phyloP scores from a whole-genome alignment of 2,329 filamentous ascomycete species.

The Stylonectria norvegica region DNA sequence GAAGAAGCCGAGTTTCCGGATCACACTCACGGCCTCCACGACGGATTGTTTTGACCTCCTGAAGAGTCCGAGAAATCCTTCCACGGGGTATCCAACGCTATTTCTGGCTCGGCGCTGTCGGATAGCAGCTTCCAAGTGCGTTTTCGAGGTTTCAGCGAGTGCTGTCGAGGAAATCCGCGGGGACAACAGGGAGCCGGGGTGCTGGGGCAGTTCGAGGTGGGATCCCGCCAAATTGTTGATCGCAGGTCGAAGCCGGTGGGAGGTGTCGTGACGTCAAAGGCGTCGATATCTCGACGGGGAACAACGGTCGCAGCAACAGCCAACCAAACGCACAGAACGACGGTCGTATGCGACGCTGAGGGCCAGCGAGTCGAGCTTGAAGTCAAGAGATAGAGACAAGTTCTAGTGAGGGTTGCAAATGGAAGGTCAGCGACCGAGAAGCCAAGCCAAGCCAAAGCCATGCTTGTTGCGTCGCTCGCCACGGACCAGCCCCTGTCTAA shows the following conservation, averaged over 20 bases:
- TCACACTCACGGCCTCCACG: conserved; percentile 11
- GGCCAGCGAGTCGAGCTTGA: not conserved
- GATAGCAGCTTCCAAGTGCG: too few relatives aligned
- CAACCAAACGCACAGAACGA: conserved; percentile 1
- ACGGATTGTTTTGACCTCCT: conserved; percentile 10
- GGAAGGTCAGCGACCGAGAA: too few relatives aligned
- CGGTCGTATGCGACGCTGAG: not conserved
- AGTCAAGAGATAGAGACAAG: not conserved
- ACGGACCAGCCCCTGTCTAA: too few relatives aligned
- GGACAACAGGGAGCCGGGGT: too few relatives aligned
- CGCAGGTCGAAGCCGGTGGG: conserved; percentile 4
- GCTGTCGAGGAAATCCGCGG: too few relatives aligned
- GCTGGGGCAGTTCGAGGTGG: conserved; percentile 4
- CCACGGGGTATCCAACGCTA: too few relatives aligned
- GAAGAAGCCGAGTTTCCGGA: conserved; percentile 21
- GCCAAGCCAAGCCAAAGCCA: too few relatives aligned
- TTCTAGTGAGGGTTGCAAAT: too few relatives aligned
- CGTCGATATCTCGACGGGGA: conserved; percentile 1
- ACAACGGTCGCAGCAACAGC: conserved; percentile 5
- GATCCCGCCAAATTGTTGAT: conserved; percentile 7
- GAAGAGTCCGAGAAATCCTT: conserved; percentile 5
- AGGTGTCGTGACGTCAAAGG: conserved; percentile 24
- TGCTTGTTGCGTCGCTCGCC: too few relatives aligned
- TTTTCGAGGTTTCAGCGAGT: too few relatives aligned
- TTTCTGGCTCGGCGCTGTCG: too few relatives aligned